Conservation (phyloP, 2,329 filamentous ascomycete genomes). For the Zymoseptoria tritici region DNA sequence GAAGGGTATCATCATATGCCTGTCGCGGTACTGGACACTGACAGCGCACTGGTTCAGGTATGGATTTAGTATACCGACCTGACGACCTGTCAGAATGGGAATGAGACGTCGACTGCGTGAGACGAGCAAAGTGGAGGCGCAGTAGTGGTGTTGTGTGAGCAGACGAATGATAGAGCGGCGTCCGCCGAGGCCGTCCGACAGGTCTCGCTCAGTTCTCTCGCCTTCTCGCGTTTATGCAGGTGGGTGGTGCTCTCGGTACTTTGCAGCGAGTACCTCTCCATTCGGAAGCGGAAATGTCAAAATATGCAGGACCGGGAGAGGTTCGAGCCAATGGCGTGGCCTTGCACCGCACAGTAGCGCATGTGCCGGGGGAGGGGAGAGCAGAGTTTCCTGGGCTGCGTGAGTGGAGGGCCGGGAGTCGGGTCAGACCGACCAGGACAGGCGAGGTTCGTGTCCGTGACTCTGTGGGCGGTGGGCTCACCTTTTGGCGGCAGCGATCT, state of each 20-base stretch:
- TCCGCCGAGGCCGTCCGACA: neutral
- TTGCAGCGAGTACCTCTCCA: neutral
- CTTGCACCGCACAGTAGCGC: constrained; percentile 7
- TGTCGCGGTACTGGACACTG: too few relatives aligned
- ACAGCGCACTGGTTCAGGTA: neutral
- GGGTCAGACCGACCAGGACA: neutral
- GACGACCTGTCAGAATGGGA: neutral
- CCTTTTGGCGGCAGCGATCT: neutral
- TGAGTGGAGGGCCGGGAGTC: neutral
- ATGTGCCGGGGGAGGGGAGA: constrained; percentile 3
- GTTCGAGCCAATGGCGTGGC: constrained; percentile 8
- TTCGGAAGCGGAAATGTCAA: neutral
- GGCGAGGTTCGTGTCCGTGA: neutral
- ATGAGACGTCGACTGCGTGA: neutral
- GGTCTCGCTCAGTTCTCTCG: neutral
- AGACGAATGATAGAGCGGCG: neutral
- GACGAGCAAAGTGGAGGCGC: neutral
- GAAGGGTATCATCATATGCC: too few relatives aligned
- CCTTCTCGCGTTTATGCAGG: neutral
- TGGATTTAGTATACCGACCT: neutral
- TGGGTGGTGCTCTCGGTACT: neutral
- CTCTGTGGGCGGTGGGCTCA: constrained; percentile 3
- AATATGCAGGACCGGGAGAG: neutral
- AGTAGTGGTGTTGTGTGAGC: neutral
- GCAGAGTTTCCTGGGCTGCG: neutral